Base-by-base conservation (phyloP, 108 stramenopile genomes). In the Seminavis robusta region DNA sequence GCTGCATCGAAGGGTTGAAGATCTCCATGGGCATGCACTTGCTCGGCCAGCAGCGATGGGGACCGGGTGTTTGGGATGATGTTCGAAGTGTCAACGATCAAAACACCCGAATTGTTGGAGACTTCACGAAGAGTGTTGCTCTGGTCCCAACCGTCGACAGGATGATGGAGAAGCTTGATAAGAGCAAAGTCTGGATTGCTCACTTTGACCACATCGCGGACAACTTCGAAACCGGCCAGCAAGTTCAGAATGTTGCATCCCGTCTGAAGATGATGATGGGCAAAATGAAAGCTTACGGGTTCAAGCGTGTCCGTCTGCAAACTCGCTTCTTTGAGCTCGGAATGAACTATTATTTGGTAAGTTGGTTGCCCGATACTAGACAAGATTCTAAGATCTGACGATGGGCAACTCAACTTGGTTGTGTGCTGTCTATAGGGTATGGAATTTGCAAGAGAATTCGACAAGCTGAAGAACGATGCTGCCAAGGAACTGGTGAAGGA, bases 61-160 rank as follows among this genome's bases (percentile, higher is more conserved):
- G 71, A 16, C n/a, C 46, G 16, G 57, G 63, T 11, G 43, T 62
- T 6, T 27, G 48, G 13, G 70, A 71, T 33, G 70, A 64, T 48
- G 27, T 71, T 40, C 46, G 63, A 25, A 24, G 46, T 9, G 13
- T 13, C 4, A 60, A 59, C 24, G 64, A 59, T 28, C 56, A 66
- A 45, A 72, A 60, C 44, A 58, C 67, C 11, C 56, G 71, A 32
- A 53, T 69, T 23, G 46, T 74, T 49, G 73, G 73, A 13, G 73
- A 68, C 37, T 67, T 45, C 33, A 69, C 61, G 3, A 74, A 74
- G 50, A 67, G 63, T 47, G 67, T 74, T 42, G 30, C 67, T 16
- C 54, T 49, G 52, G 24, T 21, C 8, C 21, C 32, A 0, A 47
- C 69, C 40, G 67, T 52, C 13, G 28, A 63, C 24, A 36, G 53